Conservation (phyloP, 2,329 filamentous ascomycete species). For the Podosphaera xanthii region DNA sequence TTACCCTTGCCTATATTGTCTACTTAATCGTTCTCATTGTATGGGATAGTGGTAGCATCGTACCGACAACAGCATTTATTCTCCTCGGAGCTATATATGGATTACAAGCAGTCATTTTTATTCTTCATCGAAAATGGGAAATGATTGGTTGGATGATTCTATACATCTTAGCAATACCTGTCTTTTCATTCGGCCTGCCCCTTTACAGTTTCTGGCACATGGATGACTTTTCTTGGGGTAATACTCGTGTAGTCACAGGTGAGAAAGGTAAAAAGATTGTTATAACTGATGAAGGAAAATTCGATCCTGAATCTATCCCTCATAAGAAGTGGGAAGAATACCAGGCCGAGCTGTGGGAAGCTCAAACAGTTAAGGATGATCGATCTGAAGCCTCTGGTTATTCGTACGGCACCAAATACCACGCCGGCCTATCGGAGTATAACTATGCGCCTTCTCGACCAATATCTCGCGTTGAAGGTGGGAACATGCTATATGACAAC, state of each 20-base stretch:
- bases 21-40: slow-evolving; percentile 66
- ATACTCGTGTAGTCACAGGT: slow-evolving; percentile 88
- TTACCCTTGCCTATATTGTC: slow-evolving; percentile 69
- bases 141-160: slow-evolving; percentile 99
- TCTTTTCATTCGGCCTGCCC: slow-evolving; percentile 77
- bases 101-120: slow-evolving; percentile 92
- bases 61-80: slow-evolving; percentile 74
- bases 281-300: slow-evolving; percentile 92
- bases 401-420: slow-evolving; percentile 75
- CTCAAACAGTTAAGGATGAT: slow-evolving; percentile 51
- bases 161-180: slow-evolving; percentile 72
- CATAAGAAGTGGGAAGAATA: slow-evolving; percentile 99
- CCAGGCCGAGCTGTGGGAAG: slow-evolving; percentile 90
- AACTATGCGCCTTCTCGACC: slow-evolving; percentile 32
- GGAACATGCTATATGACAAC: slow-evolving; percentile 11
- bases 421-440: slow-evolving; percentile 40
- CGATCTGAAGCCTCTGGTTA: slow-evolving; percentile 79
- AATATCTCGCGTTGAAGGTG: slow-evolving; percentile 19
- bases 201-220: slow-evolving; percentile 97
- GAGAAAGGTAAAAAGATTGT: slow-evolving; percentile 83
- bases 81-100: slow-evolving; percentile 90
- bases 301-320: slow-evolving; percentile 77
- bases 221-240: slow-evolving; percentile 99
- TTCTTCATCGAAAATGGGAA: slow-evolving; percentile 90
- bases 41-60: slow-evolving; percentile 29